Conservation (phyloP, 2,329 filamentous ascomycete genomes). For the Harringtonia aguacate region DNA sequence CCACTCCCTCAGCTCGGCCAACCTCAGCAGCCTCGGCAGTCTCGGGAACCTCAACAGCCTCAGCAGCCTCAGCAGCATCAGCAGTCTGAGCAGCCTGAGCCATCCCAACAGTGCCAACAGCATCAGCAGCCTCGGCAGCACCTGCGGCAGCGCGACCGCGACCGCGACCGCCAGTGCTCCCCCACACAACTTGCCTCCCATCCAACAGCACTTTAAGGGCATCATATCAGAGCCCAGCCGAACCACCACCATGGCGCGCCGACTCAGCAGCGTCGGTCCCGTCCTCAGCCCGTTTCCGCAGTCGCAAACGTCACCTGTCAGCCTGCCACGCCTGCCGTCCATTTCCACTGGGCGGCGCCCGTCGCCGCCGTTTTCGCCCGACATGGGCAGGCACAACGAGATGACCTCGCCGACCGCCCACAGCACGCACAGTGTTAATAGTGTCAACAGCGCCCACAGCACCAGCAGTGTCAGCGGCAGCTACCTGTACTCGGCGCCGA, state of each 20-base stretch:
- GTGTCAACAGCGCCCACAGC: conserved; percentile 21
- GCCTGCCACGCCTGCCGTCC: conserved; percentile 21
- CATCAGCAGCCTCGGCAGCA: not conserved
- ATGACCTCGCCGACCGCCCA: conserved; percentile 34
- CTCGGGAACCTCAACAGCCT: no score
- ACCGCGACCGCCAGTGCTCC: not conserved
- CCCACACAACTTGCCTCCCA: not conserved
- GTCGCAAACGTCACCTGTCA: conserved; percentile 22
- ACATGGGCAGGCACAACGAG: conserved; percentile 29
- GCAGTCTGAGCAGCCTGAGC: no score
- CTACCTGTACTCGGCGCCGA: no score
- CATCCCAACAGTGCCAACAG: not conserved
- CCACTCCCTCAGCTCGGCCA: not conserved
- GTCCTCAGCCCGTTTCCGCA: not conserved
- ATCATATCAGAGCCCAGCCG: not conserved
- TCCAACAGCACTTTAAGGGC: not conserved
- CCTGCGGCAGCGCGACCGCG: conserved; percentile 14
- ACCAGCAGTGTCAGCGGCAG: no score
- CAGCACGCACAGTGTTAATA: conserved; percentile 20
- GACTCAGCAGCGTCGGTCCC: not conserved
- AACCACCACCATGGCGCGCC: not conserved
- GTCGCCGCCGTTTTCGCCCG: conserved; percentile 40
- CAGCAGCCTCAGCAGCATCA: no score
- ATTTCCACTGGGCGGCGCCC: conserved; percentile 8
- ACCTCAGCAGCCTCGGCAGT: not conserved